These are phyloP conservation scores for Cytospora paraplurivora DNA, from an alignment of 2,329 filamentous ascomycete genomes.

Conservation along the genomic window DNA sequence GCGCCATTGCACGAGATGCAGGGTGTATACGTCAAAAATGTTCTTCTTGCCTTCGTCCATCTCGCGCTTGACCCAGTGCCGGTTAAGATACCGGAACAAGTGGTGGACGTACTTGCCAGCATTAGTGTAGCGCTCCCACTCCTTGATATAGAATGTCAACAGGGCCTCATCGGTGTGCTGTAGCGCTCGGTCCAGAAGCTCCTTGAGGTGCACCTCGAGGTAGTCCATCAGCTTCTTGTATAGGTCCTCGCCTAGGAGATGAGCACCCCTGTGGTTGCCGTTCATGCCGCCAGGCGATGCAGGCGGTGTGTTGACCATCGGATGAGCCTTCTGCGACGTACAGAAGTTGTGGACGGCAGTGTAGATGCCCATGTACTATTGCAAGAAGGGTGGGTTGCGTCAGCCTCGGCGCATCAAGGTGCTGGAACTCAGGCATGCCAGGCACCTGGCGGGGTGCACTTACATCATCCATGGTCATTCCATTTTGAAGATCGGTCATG, in stretches of 20 bases:
- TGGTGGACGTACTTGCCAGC: conserved; percentile 98
- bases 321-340: conserved; percentile 84
- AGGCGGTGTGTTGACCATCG: conserved; percentile 45
- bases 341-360: conserved; percentile 99
- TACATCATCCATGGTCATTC: conserved; percentile 89
- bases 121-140: conserved; percentile 95
- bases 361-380: conserved; percentile 91
- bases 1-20: conserved; percentile 95
- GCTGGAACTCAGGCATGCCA: conserved; percentile 14
- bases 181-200: conserved; percentile 71
- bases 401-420: conserved; percentile 27
- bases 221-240: conserved; percentile 91
- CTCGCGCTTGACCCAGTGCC: conserved; percentile 98
- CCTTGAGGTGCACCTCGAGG: conserved; percentile 73
- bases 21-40: conserved; percentile 95
- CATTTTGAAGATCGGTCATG: conserved; percentile 88
- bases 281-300: conserved; percentile 49
- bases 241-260: conserved; percentile 92
- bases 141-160: conserved; percentile 88
- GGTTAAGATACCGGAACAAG: conserved; percentile 91
- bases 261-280: conserved; percentile 52
- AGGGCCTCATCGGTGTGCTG: conserved; percentile 87
- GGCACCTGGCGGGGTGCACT: conserved; percentile 35
- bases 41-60: conserved; percentile 99
- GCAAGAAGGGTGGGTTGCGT: neutral